Evolutionary conservation across 352 stramenopile genomes (phyloP).

Genomic region (Thraustochytrium striatum): DNA sequence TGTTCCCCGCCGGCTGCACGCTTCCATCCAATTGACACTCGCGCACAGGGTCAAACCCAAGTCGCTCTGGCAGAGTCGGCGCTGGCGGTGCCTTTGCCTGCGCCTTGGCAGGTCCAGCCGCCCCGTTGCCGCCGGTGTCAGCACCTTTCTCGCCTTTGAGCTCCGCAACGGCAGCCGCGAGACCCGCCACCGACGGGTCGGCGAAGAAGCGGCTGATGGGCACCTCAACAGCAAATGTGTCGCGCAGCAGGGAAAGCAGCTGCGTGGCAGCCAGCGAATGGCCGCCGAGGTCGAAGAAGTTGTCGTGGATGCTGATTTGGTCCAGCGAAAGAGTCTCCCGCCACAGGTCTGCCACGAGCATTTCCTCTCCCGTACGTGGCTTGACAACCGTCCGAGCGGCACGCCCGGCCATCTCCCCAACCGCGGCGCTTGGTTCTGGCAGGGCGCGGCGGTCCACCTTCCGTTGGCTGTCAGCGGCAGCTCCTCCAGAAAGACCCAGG

Average conservation of each 20-base stretch:
- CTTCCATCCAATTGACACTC: background rate
- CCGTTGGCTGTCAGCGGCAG: constrained; percentile 68
- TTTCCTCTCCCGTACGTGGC: constrained; percentile 32
- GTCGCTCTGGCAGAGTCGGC: no score
- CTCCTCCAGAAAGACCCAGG: constrained; percentile 56
- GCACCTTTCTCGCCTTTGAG: background rate
- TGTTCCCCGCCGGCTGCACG: background rate
- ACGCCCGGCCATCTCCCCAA: background rate
- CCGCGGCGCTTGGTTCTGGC: constrained; percentile 4
- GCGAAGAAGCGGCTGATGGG: constrained; percentile 59
- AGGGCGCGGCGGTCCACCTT: constrained; percentile 66
- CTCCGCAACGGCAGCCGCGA: constrained; percentile 19
- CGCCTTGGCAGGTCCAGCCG: no score
- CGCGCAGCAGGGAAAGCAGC: constrained; percentile 61
- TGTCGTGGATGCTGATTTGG: constrained; percentile 51
- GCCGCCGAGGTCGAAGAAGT: constrained; percentile 67
- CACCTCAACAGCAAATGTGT: constrained; percentile 59
- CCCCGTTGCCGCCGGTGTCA: background rate
- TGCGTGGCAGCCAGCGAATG: constrained; percentile 67
- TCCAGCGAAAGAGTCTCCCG: constrained; percentile 59
- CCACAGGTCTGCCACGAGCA: constrained; percentile 62
- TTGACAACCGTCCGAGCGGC: background rate
- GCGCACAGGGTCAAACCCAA: background rate
- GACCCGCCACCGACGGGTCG: constrained; percentile 59
- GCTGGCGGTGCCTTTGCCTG: no score